phyloP scores from a whole-genome alignment of 805 yeast species.

The Kuraishia piskuri region DNA sequence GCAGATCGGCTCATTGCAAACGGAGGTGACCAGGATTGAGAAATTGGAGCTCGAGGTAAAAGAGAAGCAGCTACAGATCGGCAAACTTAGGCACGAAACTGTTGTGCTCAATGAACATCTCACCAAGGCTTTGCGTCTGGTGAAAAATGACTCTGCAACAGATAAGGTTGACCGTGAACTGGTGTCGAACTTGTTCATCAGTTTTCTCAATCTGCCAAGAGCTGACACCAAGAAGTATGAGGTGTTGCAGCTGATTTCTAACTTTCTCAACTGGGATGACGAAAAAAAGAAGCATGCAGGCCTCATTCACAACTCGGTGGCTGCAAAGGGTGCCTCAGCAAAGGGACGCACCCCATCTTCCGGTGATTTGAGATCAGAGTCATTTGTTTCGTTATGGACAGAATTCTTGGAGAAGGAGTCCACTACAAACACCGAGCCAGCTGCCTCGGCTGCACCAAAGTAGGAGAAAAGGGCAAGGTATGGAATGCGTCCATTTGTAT shows the following conservation, averaged over 20 bases:
- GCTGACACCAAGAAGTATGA: constrained; percentile 94
- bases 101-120: constrained; percentile 89
- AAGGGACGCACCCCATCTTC: background rate
- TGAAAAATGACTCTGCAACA: constrained; percentile 69
- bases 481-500: background rate
- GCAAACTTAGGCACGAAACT: constrained; percentile 91
- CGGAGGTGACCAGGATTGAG: constrained; percentile 15
- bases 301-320: constrained; percentile 22
- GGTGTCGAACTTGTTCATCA: constrained; percentile 75
- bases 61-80: constrained; percentile 72
- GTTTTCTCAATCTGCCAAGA: constrained; percentile 80
- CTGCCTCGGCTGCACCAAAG: background rate
- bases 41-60: constrained; percentile 46
- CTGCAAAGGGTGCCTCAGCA: background rate
- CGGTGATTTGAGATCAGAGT: constrained; percentile 25
- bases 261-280: constrained; percentile 84
- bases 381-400: constrained; percentile 70
- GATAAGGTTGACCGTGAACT: constrained; percentile 82
- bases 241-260: constrained; percentile 76
- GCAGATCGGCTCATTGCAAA: constrained; percentile 9
- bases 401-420: constrained; percentile 73
- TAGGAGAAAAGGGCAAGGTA: background rate
- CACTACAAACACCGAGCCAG: constrained; percentile 6
- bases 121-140: constrained; percentile 82
- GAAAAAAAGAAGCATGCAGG: constrained; percentile 73